Percentiles rank a stretch among this genome's conserved stretches.
phyloP scores from a whole-genome alignment of 2,329 filamentous ascomycete species.

The Cyphellophora europaea region DNA sequence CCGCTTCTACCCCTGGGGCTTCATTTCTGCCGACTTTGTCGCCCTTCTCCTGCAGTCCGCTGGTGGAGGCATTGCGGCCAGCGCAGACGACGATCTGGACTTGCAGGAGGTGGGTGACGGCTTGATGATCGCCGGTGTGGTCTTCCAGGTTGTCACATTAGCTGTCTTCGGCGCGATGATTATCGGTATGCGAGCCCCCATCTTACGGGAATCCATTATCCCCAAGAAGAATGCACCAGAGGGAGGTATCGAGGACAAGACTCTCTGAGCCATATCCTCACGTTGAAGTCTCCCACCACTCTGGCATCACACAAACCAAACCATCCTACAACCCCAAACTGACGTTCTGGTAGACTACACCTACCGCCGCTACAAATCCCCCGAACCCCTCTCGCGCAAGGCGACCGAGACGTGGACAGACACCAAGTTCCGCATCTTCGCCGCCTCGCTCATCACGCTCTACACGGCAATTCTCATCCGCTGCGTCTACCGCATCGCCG shows the following conservation, averaged over 20 bases:
- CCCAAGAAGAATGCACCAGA: no score
- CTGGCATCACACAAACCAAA: no score
- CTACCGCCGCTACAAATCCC: constrained; percentile 4
- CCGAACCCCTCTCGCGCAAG: constrained; percentile 6
- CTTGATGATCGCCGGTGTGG: constrained; percentile 50
- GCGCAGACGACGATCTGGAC: constrained; percentile 26
- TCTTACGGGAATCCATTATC: no score
- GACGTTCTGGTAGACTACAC: constrained; percentile 5
- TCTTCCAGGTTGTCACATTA: constrained; percentile 46
- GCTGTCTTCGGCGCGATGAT: constrained; percentile 20
- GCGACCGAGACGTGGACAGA: constrained; percentile 5
- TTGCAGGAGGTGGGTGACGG: constrained; percentile 41
- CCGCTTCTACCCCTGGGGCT: constrained; percentile 47
- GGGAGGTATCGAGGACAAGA: no score
- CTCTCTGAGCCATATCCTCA: no score
- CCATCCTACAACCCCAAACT: no score
- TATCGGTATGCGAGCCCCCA: no score
- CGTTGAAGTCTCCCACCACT: no score
- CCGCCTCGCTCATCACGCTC: constrained; percentile 17
- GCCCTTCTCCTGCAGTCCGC: constrained; percentile 51
- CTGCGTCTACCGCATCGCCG: constrained; percentile 40
- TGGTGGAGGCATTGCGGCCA: constrained; percentile 47
- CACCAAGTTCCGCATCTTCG: constrained; percentile 13
- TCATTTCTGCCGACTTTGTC: constrained; percentile 49
- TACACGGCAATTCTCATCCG: constrained; percentile 35